phyloP scores from a whole-genome alignment of 2,329 filamentous ascomycete genomes.

The Verticillium tricorpus region DNA sequence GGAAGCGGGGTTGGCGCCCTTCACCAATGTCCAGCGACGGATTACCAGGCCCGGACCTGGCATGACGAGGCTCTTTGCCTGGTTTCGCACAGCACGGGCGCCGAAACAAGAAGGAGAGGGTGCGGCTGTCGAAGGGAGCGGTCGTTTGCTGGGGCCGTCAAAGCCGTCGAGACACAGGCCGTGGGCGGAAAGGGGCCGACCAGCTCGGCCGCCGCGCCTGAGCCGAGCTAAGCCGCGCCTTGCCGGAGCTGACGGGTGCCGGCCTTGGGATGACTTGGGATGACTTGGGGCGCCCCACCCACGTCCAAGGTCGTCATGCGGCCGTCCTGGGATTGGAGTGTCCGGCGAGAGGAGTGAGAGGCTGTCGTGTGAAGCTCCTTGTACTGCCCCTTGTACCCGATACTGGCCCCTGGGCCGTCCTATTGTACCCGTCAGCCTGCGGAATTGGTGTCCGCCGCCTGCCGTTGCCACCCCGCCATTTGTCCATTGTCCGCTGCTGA shows the following conservation, averaged over 20 bases:
- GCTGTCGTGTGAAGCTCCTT: not conserved
- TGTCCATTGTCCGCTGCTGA: not conserved
- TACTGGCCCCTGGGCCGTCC: constrained; percentile 7
- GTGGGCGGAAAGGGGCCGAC: constrained; percentile 16
- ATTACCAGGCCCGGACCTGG: not conserved
- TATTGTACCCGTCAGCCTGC: constrained; percentile 10
- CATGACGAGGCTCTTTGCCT: constrained; percentile 5
- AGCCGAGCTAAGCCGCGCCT: constrained; percentile 36
- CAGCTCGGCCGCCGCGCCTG: constrained; percentile 7
- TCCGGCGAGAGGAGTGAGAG: not conserved
- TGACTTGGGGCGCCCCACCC: not conserved
- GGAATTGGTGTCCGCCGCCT: constrained; percentile 6
- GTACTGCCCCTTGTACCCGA: not conserved
- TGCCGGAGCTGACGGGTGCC: constrained; percentile 21
- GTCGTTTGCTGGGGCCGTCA: constrained; percentile 1
- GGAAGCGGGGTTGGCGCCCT: not conserved
- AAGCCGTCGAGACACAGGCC: constrained; percentile 1
- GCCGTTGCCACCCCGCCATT: not conserved
- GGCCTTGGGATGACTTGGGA: not conserved
- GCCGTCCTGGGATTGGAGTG: not conserved
- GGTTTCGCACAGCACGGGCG: constrained; percentile 3
- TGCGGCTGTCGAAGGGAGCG: constrained; percentile 8
- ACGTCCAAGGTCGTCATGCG: not conserved
- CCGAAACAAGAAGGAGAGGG: constrained; percentile 12
- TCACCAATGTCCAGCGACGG: not conserved